These are phyloP conservation scores for Solanum acaule DNA, from an alignment of 257 asterid genomes.

Conservation along the genomic window DNA sequence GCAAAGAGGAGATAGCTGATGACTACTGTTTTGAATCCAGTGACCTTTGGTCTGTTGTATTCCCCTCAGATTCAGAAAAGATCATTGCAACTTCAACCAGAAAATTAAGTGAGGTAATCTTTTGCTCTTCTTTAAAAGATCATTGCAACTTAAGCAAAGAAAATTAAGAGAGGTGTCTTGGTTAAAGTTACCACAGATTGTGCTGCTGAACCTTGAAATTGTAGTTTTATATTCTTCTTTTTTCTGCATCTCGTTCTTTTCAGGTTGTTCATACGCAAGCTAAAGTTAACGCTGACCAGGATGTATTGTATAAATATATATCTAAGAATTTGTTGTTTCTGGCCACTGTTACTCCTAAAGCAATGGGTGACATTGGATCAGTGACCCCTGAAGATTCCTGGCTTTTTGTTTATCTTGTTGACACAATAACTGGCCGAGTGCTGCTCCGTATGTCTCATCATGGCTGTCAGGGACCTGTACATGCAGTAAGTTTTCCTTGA, in stretches of 20 bases:
- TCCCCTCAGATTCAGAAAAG: conserved; percentile 84
- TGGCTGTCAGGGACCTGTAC: conserved; percentile 92
- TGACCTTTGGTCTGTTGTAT: conserved; percentile 75
- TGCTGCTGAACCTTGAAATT: conserved; percentile 6
- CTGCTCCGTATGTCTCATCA: conserved; percentile 86
- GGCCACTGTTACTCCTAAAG: conserved; percentile 88
- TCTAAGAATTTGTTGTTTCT: conserved; percentile 81
- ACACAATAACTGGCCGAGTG: conserved; percentile 89
- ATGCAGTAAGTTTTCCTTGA: conserved; percentile 59
- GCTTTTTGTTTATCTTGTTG: conserved; percentile 73
- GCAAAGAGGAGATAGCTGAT: conserved; percentile 45
- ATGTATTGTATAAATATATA: conserved; percentile 85
- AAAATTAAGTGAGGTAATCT: conserved; percentile 65
- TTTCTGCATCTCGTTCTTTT: conserved; percentile 6
- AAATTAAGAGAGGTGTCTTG: neutral
- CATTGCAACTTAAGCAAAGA: neutral
- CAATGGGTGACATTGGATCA: conserved; percentile 77
- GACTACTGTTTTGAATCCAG: conserved; percentile 58
- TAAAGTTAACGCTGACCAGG: conserved; percentile 82
- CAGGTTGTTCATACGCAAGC: conserved; percentile 98
- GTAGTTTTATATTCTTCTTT: neutral
- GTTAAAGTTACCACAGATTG: neutral
- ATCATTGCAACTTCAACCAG: conserved; percentile 74
- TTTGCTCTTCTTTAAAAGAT: neutral
- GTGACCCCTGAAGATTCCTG: conserved; percentile 88